Base-by-base conservation (phyloP, 495 filamentous ascomycete species). In the Aspergillus avenaceus region DNA sequence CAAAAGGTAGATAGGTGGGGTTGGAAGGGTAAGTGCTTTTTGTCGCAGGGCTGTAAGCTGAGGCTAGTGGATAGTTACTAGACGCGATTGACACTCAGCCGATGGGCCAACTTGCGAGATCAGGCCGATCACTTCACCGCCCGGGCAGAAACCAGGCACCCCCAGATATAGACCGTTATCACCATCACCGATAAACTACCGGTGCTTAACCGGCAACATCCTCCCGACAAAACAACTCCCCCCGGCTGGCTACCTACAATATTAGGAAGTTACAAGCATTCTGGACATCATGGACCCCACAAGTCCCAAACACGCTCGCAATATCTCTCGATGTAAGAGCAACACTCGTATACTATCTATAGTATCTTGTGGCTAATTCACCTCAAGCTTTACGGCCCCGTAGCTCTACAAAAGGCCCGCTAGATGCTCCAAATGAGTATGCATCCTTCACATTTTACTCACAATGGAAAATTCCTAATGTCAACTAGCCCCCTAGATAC, bases 371-470 rank as follows among this genome's bases (percentile, higher is more conserved):
- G 4, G 27, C 51, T 19, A 22, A 44, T 47, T 60, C 21, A 52
- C 36, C n/a, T 27, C 24, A 26, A 79, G 73, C 73, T 55, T 69
- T 70, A 41, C 69, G 74, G 37, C 69, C 74, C 52, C 72, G 77
- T 59, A 75, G 75, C 52, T 70, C 71, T 23, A 80, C 77, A 2
- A 79, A 71, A 58, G 76, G 74, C 29, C 78, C 78, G 16, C 56
- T 80, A 49, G 75, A 80, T 61, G 55, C 56, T 50, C 46, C 65
- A 54, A 76, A 76, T 26, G 73, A 78, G 76, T 79, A 67, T 61
- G 70, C 47, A 45, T 24, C 36, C 6, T 36, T 22, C 47, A 32
- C 9, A 6, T 27, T 45, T 37, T 22, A 2, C 12, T 12, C 11
- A 9, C 23, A 49, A 6, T 38, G 24, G 19, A 25, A 37, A 19